Conservation (phyloP, 192 early-diverging fungal species). For the Coemansia sp. region DNA sequence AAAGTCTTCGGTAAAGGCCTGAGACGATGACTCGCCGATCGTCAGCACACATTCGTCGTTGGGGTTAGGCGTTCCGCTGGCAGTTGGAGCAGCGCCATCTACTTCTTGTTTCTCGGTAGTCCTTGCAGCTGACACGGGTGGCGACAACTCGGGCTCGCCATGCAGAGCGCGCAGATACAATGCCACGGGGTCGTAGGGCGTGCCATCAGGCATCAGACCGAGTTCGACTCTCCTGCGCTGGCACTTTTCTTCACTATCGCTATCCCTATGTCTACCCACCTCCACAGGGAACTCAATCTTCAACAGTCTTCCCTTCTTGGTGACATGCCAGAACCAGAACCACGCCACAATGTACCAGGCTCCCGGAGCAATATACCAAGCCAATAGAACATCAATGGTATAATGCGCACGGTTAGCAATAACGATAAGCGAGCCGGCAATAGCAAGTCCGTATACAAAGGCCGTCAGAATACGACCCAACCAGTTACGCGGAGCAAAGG, state of each 20-base stretch:
- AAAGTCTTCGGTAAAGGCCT: conserved; percentile 4
- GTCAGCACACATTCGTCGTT: conserved; percentile 11
- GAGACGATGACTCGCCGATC: conserved; percentile 9
- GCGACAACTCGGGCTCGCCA: conserved; percentile 16
- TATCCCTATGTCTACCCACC: conserved; percentile 48
- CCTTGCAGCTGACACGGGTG: conserved; percentile 6
- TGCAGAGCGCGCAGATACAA: conserved; percentile 37
- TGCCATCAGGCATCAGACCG: conserved; percentile 45
- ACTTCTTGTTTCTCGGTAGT: background rate
- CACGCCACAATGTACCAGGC: conserved; percentile 59
- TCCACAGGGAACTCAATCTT: conserved; percentile 57
- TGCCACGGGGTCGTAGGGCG: conserved; percentile 52
- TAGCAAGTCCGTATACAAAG: conserved; percentile 57
- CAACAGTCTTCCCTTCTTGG: conserved; percentile 51
- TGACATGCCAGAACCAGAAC: conserved; percentile 61
- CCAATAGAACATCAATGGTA: conserved; percentile 66
- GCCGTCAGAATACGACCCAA: conserved; percentile 46
- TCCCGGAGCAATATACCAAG: conserved; percentile 62
- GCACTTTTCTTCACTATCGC: conserved; percentile 37
- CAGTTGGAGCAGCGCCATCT: background rate
- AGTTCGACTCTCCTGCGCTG: conserved; percentile 43
- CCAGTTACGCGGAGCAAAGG: conserved; percentile 59
- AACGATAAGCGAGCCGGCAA: conserved; percentile 63
- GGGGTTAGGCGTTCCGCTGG: background rate
- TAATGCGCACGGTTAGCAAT: conserved; percentile 71